Evolutionary conservation across 805 yeast species (phyloP).

Genomic region (Cyberlindnera lachancei): DNA sequence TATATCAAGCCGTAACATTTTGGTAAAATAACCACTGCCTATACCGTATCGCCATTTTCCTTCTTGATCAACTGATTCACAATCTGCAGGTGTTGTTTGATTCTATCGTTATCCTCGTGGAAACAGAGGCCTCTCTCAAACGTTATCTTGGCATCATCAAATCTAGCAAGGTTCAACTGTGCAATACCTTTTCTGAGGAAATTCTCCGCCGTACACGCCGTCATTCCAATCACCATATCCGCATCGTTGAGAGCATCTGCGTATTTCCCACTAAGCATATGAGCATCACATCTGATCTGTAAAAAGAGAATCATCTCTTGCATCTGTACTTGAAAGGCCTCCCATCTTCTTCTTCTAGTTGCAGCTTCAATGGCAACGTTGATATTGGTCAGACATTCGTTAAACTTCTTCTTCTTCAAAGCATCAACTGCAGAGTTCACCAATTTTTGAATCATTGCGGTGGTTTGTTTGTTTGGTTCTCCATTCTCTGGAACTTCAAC

Average conservation of each 20-base stretch:
- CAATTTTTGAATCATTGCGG: slow-evolving; percentile 56
- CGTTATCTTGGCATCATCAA: slow-evolving; percentile 54
- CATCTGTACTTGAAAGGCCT: slow-evolving; percentile 62
- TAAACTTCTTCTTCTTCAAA: slow-evolving; percentile 45
- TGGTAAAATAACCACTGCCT: too few species aligned
- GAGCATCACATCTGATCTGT: slow-evolving; percentile 66
- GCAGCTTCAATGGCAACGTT: slow-evolving; percentile 63
- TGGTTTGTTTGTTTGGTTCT: slow-evolving; percentile 44
- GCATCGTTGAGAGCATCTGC: slow-evolving; percentile 62
- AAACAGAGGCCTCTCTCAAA: slow-evolving; percentile 71
- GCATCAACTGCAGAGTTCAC: slow-evolving; percentile 57
- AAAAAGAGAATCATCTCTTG: slow-evolving; percentile 61
- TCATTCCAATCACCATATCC: slow-evolving; percentile 31
- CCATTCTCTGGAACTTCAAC: slow-evolving; percentile 48
- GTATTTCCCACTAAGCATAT: slow-evolving; percentile 45
- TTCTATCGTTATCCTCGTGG: slow-evolving; percentile 42
- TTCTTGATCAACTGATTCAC: slow-evolving; percentile 42
- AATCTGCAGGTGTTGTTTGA: slow-evolving; percentile 39
- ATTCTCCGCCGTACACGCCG: slow-evolving; percentile 49
- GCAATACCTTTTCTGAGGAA: slow-evolving; percentile 67
- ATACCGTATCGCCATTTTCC: slow-evolving; percentile 47
- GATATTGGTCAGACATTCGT: slow-evolving; percentile 58
- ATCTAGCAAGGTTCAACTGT: slow-evolving; percentile 51
- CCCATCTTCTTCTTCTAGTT: slow-evolving; percentile 62
- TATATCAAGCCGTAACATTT: too few species aligned